These are phyloP conservation scores for Colletotrichum sublineola DNA, from an alignment of 2,329 filamentous ascomycete genomes.

Conservation along the genomic window DNA sequence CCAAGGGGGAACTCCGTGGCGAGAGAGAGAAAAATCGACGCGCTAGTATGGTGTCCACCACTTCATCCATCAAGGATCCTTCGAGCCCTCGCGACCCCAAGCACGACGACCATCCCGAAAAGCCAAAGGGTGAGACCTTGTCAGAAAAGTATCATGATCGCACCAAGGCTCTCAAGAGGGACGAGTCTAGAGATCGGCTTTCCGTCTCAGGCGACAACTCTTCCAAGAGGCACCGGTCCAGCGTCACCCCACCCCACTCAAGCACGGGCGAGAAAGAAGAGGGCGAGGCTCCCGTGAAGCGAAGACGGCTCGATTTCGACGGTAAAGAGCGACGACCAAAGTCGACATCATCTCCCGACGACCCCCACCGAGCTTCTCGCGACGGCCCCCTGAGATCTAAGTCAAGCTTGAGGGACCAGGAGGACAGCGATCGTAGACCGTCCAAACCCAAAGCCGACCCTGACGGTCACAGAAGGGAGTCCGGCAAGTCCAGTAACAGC, in stretches of 20 bases:
- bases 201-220: conserved; percentile 64
- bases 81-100: conserved; percentile 65
- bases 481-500: conserved; percentile 54
- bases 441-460: conserved; percentile 53
- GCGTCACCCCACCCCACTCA: conserved; percentile 69
- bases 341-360: conserved; percentile 60
- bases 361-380: conserved; percentile 49
- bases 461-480: conserved; percentile 58
- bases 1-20: conserved; percentile 72
- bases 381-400: conserved; percentile 47
- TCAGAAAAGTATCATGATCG: conserved; percentile 71
- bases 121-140: conserved; percentile 56
- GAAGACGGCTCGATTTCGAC: conserved; percentile 69
- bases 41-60: conserved; percentile 68
- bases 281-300: conserved; percentile 65
- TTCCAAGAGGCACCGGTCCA: conserved; percentile 70
- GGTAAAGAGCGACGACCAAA: conserved; percentile 63
- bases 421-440: conserved; percentile 52
- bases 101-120: conserved; percentile 64
- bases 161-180: conserved; percentile 71
- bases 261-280: conserved; percentile 67
- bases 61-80: conserved; percentile 66
- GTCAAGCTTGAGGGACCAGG: conserved; percentile 54
- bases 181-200: conserved; percentile 70
- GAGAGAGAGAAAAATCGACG: conserved; percentile 71